Base-by-base conservation (phyloP, 345 rosid genomes). In the Citrus trifoliata region DNA sequence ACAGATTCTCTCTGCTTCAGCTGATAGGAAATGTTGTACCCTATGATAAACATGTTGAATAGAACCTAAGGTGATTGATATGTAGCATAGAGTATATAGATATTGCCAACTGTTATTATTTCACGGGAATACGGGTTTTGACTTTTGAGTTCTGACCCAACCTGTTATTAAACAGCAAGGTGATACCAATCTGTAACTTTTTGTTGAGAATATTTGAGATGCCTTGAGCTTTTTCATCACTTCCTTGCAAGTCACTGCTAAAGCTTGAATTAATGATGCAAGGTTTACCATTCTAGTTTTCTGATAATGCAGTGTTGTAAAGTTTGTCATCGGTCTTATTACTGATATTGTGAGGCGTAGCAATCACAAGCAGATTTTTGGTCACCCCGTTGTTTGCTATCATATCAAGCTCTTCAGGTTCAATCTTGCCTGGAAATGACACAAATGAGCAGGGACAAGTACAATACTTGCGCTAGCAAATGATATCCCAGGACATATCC, bases 331-430 rank as follows among this genome's bases (percentile, higher is more conserved):
- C 0, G 32, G 37, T 46, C 51, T 10, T 46, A 46, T 46, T 46
- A 46, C 51, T 46, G 51, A 46, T 46, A 46, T 13, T 46, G 51
- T 0, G 42, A 18, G 22, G 58, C 30, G 51, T 58, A 33, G 78
- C 51, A 2, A 67, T 58, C 24, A 30, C 56, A 7, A 18, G 37
- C 24, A 67, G 63, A 16, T 51, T 22, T 4, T 68, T 75, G 51
- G 18, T 14, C 27, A 35, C 6, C 75, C 75, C 1, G 65, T 35
- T 4, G 40, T 27, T 38, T 71, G 69, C 71, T 2, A 6, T 61
- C 75, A 80, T 75, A 32, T 80, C 65, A 18, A 80, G 75, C 19
- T 74, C 63, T 74, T 80, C 65, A 22, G 28, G 66, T 59, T 55
- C 18, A 46, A 12, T 61, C 7, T 33, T 14, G 10, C 82, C 79